phyloP scores from a whole-genome alignment of 768 basidiomycete genomes.

The Pleurotus citrinopileatus region DNA sequence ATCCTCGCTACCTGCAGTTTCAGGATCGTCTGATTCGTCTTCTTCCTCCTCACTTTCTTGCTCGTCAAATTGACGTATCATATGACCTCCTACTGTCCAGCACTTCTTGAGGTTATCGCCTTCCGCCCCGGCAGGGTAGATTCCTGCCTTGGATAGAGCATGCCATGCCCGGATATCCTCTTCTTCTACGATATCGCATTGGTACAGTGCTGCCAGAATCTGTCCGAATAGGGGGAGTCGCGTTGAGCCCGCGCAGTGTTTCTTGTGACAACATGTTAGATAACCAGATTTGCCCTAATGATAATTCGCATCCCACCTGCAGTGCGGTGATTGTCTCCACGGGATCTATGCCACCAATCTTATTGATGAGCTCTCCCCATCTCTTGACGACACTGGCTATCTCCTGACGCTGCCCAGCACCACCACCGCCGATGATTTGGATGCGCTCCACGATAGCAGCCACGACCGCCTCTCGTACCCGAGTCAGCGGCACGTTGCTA shows the following conservation, averaged over 20 bases:
- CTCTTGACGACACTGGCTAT: constrained; percentile 61
- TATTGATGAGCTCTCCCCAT: constrained; percentile 83
- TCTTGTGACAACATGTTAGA: constrained; percentile 31
- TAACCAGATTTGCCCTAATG: neutral
- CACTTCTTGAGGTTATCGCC: constrained; percentile 62
- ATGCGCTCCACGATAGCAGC: constrained; percentile 78
- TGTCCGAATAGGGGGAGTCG: constrained; percentile 78
- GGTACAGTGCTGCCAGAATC: constrained; percentile 83
- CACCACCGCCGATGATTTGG: constrained; percentile 53
- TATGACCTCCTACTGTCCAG: constrained; percentile 66
- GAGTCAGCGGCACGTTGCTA: constrained; percentile 84
- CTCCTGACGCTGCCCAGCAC: constrained; percentile 57
- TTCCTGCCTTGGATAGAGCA: constrained; percentile 51
- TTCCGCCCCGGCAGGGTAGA: constrained; percentile 33
- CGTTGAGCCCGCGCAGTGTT: constrained; percentile 59
- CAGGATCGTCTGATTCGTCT: constrained; percentile 13
- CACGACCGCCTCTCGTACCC: constrained; percentile 87
- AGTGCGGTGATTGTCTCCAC: constrained; percentile 77
- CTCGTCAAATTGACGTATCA: constrained; percentile 81
- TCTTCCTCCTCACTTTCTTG: constrained; percentile 50
- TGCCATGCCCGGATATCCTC: constrained; percentile 92
- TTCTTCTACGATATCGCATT: constrained; percentile 89
- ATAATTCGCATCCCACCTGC: constrained; percentile 50
- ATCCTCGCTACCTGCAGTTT: constrained; percentile 13
- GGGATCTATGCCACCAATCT: constrained; percentile 79